Percentiles rank a stretch among this genome's conserved stretches.
Conservation (phyloP, 139 green algal species). For the Coccomyxa sp. region DNA sequence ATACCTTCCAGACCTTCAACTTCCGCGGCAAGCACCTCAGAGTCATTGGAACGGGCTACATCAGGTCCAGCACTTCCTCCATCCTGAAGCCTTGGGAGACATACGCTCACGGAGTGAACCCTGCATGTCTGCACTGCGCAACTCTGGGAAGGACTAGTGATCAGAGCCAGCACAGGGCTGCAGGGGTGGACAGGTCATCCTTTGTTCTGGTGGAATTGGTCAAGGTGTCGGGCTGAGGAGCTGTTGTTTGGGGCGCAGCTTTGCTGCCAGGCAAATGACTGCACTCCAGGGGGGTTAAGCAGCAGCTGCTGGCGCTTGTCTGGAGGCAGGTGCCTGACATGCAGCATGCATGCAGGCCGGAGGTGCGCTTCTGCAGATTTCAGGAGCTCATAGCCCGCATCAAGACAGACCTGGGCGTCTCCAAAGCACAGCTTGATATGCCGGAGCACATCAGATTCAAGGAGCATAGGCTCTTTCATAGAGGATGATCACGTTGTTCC, state of each 20-base stretch:
- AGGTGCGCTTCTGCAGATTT: constrained; percentile 77
- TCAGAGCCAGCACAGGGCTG: background rate
- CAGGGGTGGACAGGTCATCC: background rate
- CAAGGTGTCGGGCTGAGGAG: too few species aligned
- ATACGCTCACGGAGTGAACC: too few species aligned
- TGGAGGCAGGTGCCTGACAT: background rate
- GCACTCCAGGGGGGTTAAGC: background rate
- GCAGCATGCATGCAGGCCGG: constrained; percentile 49
- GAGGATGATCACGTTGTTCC: too few species aligned
- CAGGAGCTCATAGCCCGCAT: constrained; percentile 68
- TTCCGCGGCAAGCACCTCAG: constrained; percentile 56
- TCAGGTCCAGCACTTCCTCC: too few species aligned
- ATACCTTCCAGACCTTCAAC: constrained; percentile 56
- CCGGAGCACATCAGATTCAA: background rate
- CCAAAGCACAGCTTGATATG: constrained; percentile 35
- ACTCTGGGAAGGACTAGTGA: too few species aligned
- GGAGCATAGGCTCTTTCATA: too few species aligned
- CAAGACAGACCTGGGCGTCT: constrained; percentile 62
- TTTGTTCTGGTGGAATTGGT: background rate
- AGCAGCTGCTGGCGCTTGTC: background rate
- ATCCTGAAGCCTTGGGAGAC: background rate
- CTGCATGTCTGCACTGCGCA: too few species aligned
- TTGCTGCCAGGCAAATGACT: too few species aligned
- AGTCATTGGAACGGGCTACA: constrained; percentile 63
- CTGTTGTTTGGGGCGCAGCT: too few species aligned